Evolutionary conservation across 1,139 yeast genomes (phyloP), one percentile per base, ranked within the genome.

Genomic region (Yamadazyma spencermartinsiae): DNA sequence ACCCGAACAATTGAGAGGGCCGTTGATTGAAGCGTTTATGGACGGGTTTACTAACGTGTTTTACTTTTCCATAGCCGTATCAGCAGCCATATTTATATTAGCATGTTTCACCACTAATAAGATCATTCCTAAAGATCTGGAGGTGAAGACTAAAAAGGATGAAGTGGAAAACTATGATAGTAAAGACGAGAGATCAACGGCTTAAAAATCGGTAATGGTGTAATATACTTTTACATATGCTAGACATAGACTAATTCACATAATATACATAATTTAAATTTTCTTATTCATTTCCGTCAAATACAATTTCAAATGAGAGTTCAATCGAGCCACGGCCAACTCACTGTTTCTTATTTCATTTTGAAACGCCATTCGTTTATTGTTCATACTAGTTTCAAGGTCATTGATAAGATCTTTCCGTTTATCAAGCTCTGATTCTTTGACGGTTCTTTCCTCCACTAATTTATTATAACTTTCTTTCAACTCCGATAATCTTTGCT

Each of bases 311-410:
- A 46, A 39, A 33, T 46, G 51, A 8, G 50, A 38, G 34, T 49
- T 49, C 41, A 84, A 64, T 42, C 74, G 68, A 25, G 75, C 74
- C 28, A 80, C 68, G 48, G 81, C 85, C 36, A 68, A 54, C 39
- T 74, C 76, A 9, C 81, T 72, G 28, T 70, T 76, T 41, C 74
- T 68, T 41, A 73, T 70, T 46, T 84, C 90, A 32, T 56, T 57
- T 42, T 80, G 81, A 43, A 74, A 75, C 15, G 71, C 73, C 28
- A 59, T 60, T 43, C 67, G 62, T 51, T 73, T 53, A 17, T 65
- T 65, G 15, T 60, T 56, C 48, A 78, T 76, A 44, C 68, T 70
- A 34, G 63, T 63, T 52, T 78, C 80, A 33, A 79, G 68, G 28
- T 65, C 68, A 24, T 63, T 60, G 25, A 80, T 79, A 38, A 68